Conservation (phyloP, 1,284 basidiomycete genomes). For the Vanrija sp. region DNA sequence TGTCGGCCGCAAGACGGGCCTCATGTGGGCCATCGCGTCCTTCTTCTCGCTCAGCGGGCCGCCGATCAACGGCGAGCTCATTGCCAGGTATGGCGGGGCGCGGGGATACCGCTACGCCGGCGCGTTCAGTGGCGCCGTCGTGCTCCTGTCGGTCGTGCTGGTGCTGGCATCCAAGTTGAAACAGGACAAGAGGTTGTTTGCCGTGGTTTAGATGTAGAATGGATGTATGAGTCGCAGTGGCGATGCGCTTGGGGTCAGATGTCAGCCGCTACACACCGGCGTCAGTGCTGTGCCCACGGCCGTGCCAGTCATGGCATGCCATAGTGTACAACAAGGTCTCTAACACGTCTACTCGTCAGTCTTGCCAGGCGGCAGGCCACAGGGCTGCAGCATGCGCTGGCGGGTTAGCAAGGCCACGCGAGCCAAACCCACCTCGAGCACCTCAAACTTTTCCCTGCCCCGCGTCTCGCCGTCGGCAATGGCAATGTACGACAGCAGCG, state of each 20-base stretch:
- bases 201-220: too few relatives aligned
- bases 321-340: constrained; percentile 14
- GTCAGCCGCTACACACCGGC: too few relatives aligned
- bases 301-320: too few relatives aligned
- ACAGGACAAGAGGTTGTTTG: too few relatives aligned
- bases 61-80: constrained; percentile 39
- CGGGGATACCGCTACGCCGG: neutral
- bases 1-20: constrained; percentile 26
- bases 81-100: constrained; percentile 16
- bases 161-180: neutral
- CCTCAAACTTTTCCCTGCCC: constrained; percentile 87
- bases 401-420: neutral
- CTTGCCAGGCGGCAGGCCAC: constrained; percentile 88
- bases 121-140: constrained; percentile 3
- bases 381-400: constrained; percentile 97
- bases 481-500: constrained; percentile 78
- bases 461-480: constrained; percentile 90
- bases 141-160: neutral
- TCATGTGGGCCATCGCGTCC: constrained; percentile 24
- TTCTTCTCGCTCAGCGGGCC: constrained; percentile 36
- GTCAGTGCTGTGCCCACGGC: too few relatives aligned
- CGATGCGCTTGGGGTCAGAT: too few relatives aligned
- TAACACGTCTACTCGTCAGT: constrained; percentile 64
- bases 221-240: too few relatives aligned
- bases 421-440: constrained; percentile 71